Percentiles rank a stretch among this genome's conserved stretches.
These are phyloP conservation scores for Magnusiomyces clavatus DNA, from an alignment of 1,139 yeast species.

Conservation along the genomic window DNA sequence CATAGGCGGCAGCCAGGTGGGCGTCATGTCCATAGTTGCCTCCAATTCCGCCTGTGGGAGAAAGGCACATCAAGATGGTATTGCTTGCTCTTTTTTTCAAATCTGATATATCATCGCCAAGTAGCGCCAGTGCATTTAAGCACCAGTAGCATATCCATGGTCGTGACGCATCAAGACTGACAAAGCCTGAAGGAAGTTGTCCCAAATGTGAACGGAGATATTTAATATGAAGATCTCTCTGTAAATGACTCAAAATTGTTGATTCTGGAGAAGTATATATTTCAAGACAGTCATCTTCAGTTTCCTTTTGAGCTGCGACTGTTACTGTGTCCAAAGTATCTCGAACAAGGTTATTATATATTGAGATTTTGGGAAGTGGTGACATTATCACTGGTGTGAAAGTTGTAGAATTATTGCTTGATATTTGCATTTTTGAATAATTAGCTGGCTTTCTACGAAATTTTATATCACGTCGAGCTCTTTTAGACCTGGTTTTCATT, in stretches of 20 bases:
- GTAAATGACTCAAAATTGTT: conserved; percentile 23
- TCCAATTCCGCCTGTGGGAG: conserved; percentile 59
- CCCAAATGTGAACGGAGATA: conserved; percentile 39
- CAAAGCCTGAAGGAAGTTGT: conserved; percentile 44
- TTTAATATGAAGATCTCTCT: conserved; percentile 32
- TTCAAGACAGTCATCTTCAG: conserved; percentile 34
- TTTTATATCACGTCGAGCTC: conserved; percentile 9
- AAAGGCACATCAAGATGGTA: conserved; percentile 30
- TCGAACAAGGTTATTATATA: conserved; percentile 11
- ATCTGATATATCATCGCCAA: conserved; percentile 32
- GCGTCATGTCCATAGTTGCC: conserved; percentile 80
- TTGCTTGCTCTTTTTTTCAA: conserved; percentile 23
- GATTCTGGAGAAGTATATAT: conserved; percentile 21
- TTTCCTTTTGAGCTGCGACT: conserved; percentile 35
- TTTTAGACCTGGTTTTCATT: too few species aligned
- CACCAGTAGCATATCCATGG: conserved; percentile 92
- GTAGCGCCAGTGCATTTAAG: conserved; percentile 44
- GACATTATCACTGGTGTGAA: background rate
- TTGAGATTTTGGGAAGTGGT: conserved; percentile 4
- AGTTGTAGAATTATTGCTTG: background rate
- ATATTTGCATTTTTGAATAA: background rate
- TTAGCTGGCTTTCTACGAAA: conserved; percentile 2
- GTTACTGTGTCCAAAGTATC: conserved; percentile 21
- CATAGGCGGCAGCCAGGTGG: conserved; percentile 82
- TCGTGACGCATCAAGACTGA: conserved; percentile 71